Evolutionary conservation across 2,329 filamentous ascomycete genomes (phyloP).

Genomic region (Penicillium sp.): DNA sequence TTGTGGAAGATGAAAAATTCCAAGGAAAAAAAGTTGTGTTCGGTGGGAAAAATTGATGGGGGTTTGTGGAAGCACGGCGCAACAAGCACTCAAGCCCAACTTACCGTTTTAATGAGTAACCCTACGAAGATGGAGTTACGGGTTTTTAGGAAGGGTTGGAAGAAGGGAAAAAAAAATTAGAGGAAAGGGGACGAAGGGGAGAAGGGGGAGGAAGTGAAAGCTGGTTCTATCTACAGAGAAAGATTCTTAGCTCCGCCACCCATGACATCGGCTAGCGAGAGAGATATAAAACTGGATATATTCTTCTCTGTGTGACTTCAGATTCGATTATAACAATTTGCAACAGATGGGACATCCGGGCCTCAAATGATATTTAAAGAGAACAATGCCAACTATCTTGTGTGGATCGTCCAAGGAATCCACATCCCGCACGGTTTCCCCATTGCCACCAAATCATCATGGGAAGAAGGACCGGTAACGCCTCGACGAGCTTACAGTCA

Average conservation of each 20-base stretch:
- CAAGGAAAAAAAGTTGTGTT: conserved; percentile 22
- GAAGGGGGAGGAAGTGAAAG: conserved; percentile 1
- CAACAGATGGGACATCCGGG: no score
- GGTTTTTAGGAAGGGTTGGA: conserved; percentile 6
- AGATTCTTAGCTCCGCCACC: conserved; percentile 15
- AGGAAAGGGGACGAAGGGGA: conserved; percentile 7
- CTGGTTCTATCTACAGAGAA: conserved; percentile 6
- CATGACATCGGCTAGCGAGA: conserved; percentile 16
- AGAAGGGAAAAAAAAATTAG: conserved; percentile 13
- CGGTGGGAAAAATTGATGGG: conserved; percentile 22
- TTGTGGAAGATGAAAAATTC: conserved; percentile 22
- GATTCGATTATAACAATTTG: no score
- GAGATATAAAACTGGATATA: not conserved
- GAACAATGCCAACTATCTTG: not conserved
- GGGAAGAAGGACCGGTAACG: not conserved
- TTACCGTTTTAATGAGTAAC: not conserved
- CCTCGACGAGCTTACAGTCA: not conserved
- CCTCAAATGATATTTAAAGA: not conserved
- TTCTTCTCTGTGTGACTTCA: not conserved
- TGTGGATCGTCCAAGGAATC: not conserved
- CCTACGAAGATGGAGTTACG: not conserved
- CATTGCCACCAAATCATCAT: not conserved
- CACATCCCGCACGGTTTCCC: not conserved
- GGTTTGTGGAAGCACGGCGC: conserved; percentile 13
- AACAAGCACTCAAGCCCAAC: not conserved